These are phyloP conservation scores for Hypholoma fasciculare DNA, from an alignment of 768 basidiomycete genomes.

Conservation along the genomic window DNA sequence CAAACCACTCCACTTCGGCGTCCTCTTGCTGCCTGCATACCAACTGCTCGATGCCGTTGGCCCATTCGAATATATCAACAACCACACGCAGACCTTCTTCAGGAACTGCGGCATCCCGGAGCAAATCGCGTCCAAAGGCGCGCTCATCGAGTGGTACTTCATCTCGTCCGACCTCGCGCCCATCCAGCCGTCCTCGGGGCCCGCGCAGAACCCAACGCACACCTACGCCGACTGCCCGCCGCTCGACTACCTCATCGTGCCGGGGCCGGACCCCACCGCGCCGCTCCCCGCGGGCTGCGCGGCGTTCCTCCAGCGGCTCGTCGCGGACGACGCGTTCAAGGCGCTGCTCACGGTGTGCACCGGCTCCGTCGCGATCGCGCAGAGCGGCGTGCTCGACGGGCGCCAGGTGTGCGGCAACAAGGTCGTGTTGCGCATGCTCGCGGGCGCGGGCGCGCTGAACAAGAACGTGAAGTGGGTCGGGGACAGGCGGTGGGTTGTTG, in stretches of 20 bases:
- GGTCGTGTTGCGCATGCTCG: constrained; percentile 5
- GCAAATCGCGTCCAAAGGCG: constrained; percentile 6
- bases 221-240: constrained; percentile 16
- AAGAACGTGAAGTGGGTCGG: constrained; percentile 22
- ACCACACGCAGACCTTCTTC: constrained; percentile 8
- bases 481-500: constrained; percentile 21
- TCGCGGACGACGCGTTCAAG: constrained; percentile 5
- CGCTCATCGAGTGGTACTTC: constrained; percentile 17
- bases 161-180: constrained; percentile 11
- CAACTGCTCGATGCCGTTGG: constrained; percentile 20
- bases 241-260: constrained; percentile 23
- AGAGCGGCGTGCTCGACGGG: constrained; percentile 19
- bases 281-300: constrained; percentile 6
- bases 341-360: constrained; percentile 20
- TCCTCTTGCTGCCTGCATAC: constrained; percentile 13
- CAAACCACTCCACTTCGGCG: constrained; percentile 6
- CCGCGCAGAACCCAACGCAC: constrained; percentile 12
- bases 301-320: constrained; percentile 12
- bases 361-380: constrained; percentile 16
- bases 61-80: constrained; percentile 17
- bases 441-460: neutral
- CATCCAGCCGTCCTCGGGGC: constrained; percentile 14
- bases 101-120: neutral
- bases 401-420: constrained; percentile 20
- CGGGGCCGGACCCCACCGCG: constrained; percentile 12